Evolutionary conservation across 805 yeast species (phyloP).

Genomic region (Yarrowia sp.): DNA sequence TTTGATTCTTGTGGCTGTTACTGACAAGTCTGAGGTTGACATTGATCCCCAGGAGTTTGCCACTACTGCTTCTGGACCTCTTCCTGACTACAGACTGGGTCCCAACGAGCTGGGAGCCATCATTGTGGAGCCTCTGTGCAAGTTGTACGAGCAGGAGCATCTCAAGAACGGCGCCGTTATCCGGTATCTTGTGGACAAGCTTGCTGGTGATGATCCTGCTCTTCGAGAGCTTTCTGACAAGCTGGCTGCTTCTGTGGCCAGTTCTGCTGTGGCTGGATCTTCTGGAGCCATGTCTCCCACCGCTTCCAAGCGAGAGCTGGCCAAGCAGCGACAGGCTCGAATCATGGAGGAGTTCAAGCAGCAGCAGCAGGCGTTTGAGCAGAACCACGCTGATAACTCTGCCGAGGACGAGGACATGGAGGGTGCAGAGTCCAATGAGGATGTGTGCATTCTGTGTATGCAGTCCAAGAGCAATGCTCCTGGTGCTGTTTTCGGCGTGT

Average conservation of each 20-base stretch:
- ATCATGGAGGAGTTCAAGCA: slow-evolving; percentile 73
- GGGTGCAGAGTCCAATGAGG: slow-evolving; percentile 37
- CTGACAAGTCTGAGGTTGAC: slow-evolving; percentile 3
- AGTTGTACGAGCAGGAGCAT: not conserved
- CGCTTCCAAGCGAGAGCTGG: slow-evolving; percentile 54
- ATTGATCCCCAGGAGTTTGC: slow-evolving; percentile 11
- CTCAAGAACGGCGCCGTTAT: not conserved
- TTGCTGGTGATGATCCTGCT: not conserved
- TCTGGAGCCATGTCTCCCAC: not conserved
- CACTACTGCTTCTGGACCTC: not conserved
- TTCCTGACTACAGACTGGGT: not conserved
- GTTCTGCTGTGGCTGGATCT: not conserved
- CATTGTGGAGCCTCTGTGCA: not conserved
- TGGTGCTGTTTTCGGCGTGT: slow-evolving; percentile 67
- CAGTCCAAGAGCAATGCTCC: slow-evolving; percentile 37
- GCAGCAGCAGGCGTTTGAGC: slow-evolving; percentile 74
- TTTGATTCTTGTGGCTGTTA: slow-evolving; percentile 8
- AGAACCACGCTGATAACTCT: slow-evolving; percentile 41
- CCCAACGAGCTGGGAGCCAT: not conserved
- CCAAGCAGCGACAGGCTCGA: slow-evolving; percentile 64
- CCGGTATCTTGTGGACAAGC: slow-evolving; percentile 4
- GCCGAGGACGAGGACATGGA: slow-evolving; percentile 37
- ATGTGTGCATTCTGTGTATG: slow-evolving; percentile 69
- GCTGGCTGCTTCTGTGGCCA: not conserved
- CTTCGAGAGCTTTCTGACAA: not conserved